Percentiles rank a stretch among this genome's conserved stretches.
Conservation (phyloP, 768 basidiomycete genomes). For the Psilocybe azurescens region DNA sequence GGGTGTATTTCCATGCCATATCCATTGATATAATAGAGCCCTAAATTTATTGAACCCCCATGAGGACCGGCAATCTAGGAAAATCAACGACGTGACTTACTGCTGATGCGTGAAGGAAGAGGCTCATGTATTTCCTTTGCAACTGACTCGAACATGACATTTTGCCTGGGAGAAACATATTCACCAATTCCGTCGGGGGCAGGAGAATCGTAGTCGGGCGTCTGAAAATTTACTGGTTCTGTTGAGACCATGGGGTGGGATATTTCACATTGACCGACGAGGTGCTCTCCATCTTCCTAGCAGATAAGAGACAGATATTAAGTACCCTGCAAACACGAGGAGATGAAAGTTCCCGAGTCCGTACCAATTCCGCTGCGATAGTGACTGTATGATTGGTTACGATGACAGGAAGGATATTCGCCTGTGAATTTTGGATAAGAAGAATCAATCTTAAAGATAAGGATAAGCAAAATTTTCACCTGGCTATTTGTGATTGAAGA, state of each 20-base stretch:
- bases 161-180: conserved; percentile 51
- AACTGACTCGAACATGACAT: conserved; percentile 67
- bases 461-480: conserved; percentile 28
- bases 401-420: conserved; percentile 88
- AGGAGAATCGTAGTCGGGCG: conserved; percentile 37
- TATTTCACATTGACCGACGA: conserved; percentile 94
- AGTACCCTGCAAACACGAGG: neutral
- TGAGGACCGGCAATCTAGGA: conserved; percentile 2
- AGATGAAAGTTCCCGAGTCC: conserved; percentile 34
- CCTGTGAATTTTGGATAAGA: conserved; percentile 35
- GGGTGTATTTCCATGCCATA: conserved; percentile 95
- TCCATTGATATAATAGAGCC: conserved; percentile 87
- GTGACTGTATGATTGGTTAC: conserved; percentile 97
- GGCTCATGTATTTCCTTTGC: conserved; percentile 60
- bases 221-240: conserved; percentile 30
- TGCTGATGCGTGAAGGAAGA: conserved; percentile 63
- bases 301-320: conserved; percentile 3
- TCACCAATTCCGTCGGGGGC: conserved; percentile 61
- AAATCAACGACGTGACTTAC: conserved; percentile 45
- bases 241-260: conserved; percentile 73
- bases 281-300: conserved; percentile 74
- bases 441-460: neutral
- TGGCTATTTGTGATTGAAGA: conserved; percentile 89
- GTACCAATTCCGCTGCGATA: conserved; percentile 84
- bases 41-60: conserved; percentile 38